A percentile compares a stretch with the other conserved stretches of the same genome.
phyloP scores from a whole-genome alignment of 805 yeast species.

The Helenozyma baotianmanensis region DNA sequence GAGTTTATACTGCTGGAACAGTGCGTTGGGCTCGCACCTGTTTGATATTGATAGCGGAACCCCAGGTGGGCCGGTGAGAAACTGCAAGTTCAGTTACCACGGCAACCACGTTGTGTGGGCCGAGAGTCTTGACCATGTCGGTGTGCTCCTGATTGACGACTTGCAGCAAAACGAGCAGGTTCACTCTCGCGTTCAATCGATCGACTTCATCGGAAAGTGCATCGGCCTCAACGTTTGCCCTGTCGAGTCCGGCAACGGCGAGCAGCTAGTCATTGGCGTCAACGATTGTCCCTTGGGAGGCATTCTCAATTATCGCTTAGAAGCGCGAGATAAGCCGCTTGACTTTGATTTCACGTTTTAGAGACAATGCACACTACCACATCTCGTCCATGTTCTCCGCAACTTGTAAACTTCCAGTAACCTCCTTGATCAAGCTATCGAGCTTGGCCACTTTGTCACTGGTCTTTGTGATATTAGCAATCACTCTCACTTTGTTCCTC shows the following conservation, averaged over 20 bases:
- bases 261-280: slow-evolving; percentile 49
- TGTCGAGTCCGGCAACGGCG: slow-evolving; percentile 40
- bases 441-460: slow-evolving; percentile 22
- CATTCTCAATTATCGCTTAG: slow-evolving; percentile 43
- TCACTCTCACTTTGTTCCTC: slow-evolving; percentile 56
- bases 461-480: slow-evolving; percentile 35
- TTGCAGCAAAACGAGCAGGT: slow-evolving; percentile 13
- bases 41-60: slow-evolving; percentile 12
- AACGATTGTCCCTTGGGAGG: slow-evolving; percentile 58
- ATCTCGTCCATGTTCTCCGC: slow-evolving; percentile 38
- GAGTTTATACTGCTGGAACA: slow-evolving; percentile 30
- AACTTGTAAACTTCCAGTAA: slow-evolving; percentile 35
- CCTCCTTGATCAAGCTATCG: slow-evolving; percentile 30
- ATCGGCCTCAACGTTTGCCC: slow-evolving; percentile 49
- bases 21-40: slow-evolving; percentile 26
- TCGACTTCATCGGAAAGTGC: slow-evolving; percentile 55
- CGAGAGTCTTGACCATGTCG: slow-evolving; percentile 56
- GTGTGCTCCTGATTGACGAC: slow-evolving; percentile 39
- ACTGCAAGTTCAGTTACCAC: slow-evolving; percentile 44
- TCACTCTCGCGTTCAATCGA: slow-evolving; percentile 35
- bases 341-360: slow-evolving; percentile 38
- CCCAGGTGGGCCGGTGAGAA: slow-evolving; percentile 48
- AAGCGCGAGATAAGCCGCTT: slow-evolving; percentile 28
- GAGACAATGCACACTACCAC: slow-evolving; percentile 29
- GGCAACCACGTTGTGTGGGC: slow-evolving; percentile 51